Percentiles rank a stretch among this genome's conserved stretches.
Evolutionary conservation across 805 yeast genomes (phyloP).

Genomic region (Yarrowia hollandica): DNA sequence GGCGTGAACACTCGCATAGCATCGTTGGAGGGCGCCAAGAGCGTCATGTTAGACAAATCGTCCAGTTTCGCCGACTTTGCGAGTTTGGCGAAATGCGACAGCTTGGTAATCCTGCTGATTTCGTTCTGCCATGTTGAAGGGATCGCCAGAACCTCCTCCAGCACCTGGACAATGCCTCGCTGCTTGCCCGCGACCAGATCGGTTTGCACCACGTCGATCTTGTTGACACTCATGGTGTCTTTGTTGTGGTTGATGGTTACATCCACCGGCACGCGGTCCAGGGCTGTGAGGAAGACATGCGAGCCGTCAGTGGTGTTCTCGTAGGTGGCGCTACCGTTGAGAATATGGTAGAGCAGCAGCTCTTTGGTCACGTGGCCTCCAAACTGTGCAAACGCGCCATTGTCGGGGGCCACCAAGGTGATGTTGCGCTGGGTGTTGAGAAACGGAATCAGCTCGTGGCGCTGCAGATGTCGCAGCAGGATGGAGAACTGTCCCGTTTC

Average conservation of each 20-base stretch:
- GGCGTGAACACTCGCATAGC: slow-evolving; percentile 43
- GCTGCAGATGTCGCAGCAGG: slow-evolving; percentile 61
- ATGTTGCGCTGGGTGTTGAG: slow-evolving; percentile 61
- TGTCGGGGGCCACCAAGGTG: slow-evolving; percentile 78
- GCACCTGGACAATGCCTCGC: slow-evolving; percentile 65
- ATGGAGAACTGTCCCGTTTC: slow-evolving; percentile 65
- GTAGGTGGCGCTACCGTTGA: slow-evolving; percentile 40
- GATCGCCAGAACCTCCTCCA: background rate
- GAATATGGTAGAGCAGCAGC: slow-evolving; percentile 39
- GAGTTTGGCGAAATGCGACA: slow-evolving; percentile 2
- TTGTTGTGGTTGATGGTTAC: background rate
- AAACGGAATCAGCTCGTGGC: slow-evolving; percentile 59
- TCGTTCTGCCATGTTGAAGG: slow-evolving; percentile 14
- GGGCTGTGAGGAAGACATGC: slow-evolving; percentile 4
- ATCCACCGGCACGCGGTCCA: background rate
- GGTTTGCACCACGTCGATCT: slow-evolving; percentile 53
- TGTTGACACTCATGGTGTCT: background rate
- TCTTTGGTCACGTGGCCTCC: slow-evolving; percentile 33
- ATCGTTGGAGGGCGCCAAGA: slow-evolving; percentile 43
- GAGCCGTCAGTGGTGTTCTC: slow-evolving; percentile 36
- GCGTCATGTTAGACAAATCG: slow-evolving; percentile 10
- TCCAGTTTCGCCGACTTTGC: background rate
- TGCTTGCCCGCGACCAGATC: slow-evolving; percentile 63
- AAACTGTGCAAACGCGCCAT: slow-evolving; percentile 62
- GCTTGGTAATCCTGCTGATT: background rate